Conservation (phyloP, 2,329 filamentous ascomycete species). For the Setomelanomma holmii region DNA sequence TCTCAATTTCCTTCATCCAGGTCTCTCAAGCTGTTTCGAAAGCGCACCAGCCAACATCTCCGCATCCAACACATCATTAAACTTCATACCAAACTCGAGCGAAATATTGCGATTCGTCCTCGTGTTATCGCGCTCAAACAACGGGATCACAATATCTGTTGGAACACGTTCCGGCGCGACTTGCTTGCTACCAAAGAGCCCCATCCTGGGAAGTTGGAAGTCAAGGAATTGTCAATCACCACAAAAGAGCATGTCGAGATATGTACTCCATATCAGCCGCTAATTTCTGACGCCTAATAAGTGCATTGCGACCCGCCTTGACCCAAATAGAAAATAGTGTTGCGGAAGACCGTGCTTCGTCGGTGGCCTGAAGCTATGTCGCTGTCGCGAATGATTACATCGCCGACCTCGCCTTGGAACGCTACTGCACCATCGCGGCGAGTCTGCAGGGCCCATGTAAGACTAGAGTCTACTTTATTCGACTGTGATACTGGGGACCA, state of each 20-base stretch:
- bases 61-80: slow-evolving; percentile 57
- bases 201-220: no score
- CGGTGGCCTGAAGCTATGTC: no score
- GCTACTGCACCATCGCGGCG: no score
- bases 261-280: not conserved
- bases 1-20: slow-evolving; percentile 57
- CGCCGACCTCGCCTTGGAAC: no score
- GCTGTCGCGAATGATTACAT: no score
- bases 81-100: slow-evolving; percentile 45
- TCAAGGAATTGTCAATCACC: not conserved
- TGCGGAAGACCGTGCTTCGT: no score
- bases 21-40: slow-evolving; percentile 49
- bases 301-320: no score
- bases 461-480: no score
- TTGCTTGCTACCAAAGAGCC: slow-evolving; percentile 10
- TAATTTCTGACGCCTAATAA: not conserved
- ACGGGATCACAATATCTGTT: slow-evolving; percentile 31
- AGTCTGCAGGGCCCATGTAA: no score
- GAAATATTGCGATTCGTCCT: slow-evolving; percentile 8
- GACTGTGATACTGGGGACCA: no score
- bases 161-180: slow-evolving; percentile 19
- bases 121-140: slow-evolving; percentile 21
- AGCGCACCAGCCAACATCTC: slow-evolving; percentile 49
- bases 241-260: not conserved
- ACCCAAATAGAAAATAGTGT: no score